phyloP scores from a whole-genome alignment of 2,329 filamentous ascomycete genomes.

The Colletotrichum aenigma region DNA sequence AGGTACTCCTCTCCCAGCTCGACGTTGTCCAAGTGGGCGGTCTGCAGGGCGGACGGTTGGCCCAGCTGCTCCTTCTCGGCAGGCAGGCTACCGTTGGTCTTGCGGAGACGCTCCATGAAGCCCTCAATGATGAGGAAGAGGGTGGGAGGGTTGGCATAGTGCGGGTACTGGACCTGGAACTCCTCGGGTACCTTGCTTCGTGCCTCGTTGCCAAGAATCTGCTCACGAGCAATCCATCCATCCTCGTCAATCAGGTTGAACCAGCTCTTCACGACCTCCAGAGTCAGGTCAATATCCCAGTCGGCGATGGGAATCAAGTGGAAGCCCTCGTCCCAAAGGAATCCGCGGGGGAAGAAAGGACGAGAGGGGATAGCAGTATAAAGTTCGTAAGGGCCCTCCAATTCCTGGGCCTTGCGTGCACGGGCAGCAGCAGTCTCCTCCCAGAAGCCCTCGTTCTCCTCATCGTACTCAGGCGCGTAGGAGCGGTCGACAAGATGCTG shows the following conservation, averaged over 20 bases:
- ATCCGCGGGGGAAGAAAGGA: constrained; percentile 95
- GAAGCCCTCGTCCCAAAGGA: constrained; percentile 98
- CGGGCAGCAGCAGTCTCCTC: constrained; percentile 85
- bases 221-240: constrained; percentile 96
- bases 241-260: constrained; percentile 95
- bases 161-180: constrained; percentile 94
- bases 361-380: constrained; percentile 92
- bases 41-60: constrained; percentile 55
- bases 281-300: constrained; percentile 88
- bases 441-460: constrained; percentile 96
- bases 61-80: constrained; percentile 47
- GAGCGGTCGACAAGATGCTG: constrained; percentile 88
- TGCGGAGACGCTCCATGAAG: constrained; percentile 79
- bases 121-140: constrained; percentile 87
- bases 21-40: constrained; percentile 69
- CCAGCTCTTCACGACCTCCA: constrained; percentile 93
- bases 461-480: constrained; percentile 90
- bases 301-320: constrained; percentile 90
- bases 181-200: constrained; percentile 92
- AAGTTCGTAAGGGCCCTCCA: constrained; percentile 85
- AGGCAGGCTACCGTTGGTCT: constrained; percentile 51
- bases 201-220: constrained; percentile 90
- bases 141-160: constrained; percentile 96
- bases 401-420: constrained; percentile 66
- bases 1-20: constrained; percentile 75